Base-by-base conservation (phyloP, 768 basidiomycete genomes). In the Podaxis sp. region DNA sequence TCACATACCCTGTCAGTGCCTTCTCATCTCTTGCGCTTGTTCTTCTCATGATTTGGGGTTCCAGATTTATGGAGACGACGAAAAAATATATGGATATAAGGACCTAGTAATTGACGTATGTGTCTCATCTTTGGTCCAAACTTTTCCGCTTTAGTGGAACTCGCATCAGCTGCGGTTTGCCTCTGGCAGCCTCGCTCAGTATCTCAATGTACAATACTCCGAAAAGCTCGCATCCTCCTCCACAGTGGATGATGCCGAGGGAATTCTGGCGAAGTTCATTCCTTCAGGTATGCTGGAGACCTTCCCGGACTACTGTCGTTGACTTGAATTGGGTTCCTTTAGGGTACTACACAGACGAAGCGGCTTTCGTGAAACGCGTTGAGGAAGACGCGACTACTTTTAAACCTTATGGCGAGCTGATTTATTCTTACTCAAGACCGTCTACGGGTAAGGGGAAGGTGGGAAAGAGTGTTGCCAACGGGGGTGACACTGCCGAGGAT, bases 1-100 rank as follows among this genome's bases (percentile, higher is more conserved):
- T 98, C 76, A 98, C 96, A 0, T 99, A 99, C 74, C 95, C 96
- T 4, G 92, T 93, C 67, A 55, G 87, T 70, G 14, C 18, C 14
- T n/a, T 28, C 35, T 6, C 16, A 3, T 50, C 9, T 47, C 28
- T 28, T 16, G 27, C 7, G 16, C 38, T 4, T 50, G 16, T 18
- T 9, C 32, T 32, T 44, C n/a, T 16, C 25, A 50, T 38, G 44
- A 35, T n/a, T 5, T 55, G n/a, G 18, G 25, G 16, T 16, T 55
- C 18, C 61, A 93, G 91, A 95, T 99, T 68, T 98, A 87, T 69
- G 96, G 96, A 55, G 93, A 98, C 67, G 91, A 96, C 56, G 95
- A 99, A 76, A 95, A 88, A 76, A 89, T 98, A 59, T 98, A 96
- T 71, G 96, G 96, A 1, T 98, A 97, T 74, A 82, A 86, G 63